These are phyloP conservation scores for Pseudisothecium myosuroides DNA, from an alignment of 225 moss, liverwort and hornwort species.

Conservation along the genomic window DNA sequence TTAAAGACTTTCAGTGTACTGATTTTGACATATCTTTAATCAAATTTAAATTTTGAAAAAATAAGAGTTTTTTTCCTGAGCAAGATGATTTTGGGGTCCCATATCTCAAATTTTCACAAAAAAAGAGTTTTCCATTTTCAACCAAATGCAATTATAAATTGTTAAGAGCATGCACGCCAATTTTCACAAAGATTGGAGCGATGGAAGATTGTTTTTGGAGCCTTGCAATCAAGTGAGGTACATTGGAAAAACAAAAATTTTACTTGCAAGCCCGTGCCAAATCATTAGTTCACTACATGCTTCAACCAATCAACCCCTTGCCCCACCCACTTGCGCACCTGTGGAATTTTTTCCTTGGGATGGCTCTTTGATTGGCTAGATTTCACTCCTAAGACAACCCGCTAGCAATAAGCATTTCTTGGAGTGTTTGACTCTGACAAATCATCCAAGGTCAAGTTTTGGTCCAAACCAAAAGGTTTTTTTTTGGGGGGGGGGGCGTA, in stretches of 20 bases:
- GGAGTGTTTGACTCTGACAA: background rate
- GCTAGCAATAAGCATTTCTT: fast-evolving
- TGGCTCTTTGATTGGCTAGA: no score
- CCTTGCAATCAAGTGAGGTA: background rate
- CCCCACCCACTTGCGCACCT: background rate
- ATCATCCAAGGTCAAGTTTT: fast-evolving
- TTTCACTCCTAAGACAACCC: background rate
- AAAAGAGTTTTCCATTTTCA: fast-evolving
- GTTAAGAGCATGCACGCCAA: background rate
- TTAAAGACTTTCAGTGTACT: fast-evolving
- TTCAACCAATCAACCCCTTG: background rate
- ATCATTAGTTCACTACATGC: background rate
- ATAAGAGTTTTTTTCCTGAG: fast-evolving
- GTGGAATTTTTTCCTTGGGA: background rate
- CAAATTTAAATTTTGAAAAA: background rate
- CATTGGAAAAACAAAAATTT: background rate
- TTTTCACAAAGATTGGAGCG: background rate
- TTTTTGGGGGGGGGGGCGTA: fast-evolving
- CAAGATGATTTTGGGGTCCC: background rate
- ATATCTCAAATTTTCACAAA: background rate
- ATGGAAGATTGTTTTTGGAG: no score
- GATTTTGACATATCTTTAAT: background rate
- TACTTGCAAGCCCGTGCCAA: fast-evolving
- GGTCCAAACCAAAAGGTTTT: background rate
- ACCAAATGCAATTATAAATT: background rate